A percentile compares a stretch with the other conserved stretches of the same genome.
These are phyloP conservation scores for Berkeleyomyces basicola DNA, from an alignment of 2,329 filamentous ascomycete species.

Conservation along the genomic window DNA sequence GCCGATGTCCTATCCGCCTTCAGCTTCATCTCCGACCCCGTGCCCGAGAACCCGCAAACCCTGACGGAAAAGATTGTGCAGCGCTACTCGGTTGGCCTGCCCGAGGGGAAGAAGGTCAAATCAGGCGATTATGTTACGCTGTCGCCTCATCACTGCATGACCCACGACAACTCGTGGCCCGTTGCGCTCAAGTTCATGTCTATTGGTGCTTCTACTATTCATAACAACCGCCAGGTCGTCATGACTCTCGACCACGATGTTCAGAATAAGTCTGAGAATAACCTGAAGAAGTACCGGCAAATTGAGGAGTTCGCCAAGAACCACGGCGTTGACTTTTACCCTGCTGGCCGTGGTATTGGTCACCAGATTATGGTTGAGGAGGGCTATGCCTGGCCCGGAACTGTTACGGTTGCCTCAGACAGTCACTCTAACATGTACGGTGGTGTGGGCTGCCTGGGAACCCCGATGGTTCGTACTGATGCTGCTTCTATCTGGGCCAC, in stretches of 20 bases:
- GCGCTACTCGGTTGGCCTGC: slow-evolving; percentile 56
- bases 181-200: slow-evolving; percentile 61
- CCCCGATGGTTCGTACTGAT: slow-evolving; percentile 72
- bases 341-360: slow-evolving; percentile 64
- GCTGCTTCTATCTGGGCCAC: slow-evolving; percentile 78
- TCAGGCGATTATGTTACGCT: slow-evolving; percentile 74
- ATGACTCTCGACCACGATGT: slow-evolving; percentile 78
- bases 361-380: slow-evolving; percentile 89
- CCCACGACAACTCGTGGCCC: slow-evolving; percentile 71
- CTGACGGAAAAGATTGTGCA: slow-evolving; percentile 90
- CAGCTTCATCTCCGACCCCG: slow-evolving; percentile 1
- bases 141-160: slow-evolving; percentile 44
- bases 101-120: slow-evolving; percentile 57
- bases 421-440: slow-evolving; percentile 74
- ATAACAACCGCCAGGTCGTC: slow-evolving; percentile 29
- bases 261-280: slow-evolving; percentile 62
- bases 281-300: slow-evolving; percentile 65
- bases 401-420: slow-evolving; percentile 63
- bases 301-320: slow-evolving; percentile 69
- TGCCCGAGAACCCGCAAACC: slow-evolving; percentile 44
- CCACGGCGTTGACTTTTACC: slow-evolving; percentile 64
- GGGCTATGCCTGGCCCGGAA: slow-evolving; percentile 69
- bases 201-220: slow-evolving; percentile 57
- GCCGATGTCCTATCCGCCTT: slow-evolving; percentile 8
- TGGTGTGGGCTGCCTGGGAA: slow-evolving; percentile 59